Base-by-base conservation (phyloP, 306 rosid genomes). In the Sicyos edulis region DNA sequence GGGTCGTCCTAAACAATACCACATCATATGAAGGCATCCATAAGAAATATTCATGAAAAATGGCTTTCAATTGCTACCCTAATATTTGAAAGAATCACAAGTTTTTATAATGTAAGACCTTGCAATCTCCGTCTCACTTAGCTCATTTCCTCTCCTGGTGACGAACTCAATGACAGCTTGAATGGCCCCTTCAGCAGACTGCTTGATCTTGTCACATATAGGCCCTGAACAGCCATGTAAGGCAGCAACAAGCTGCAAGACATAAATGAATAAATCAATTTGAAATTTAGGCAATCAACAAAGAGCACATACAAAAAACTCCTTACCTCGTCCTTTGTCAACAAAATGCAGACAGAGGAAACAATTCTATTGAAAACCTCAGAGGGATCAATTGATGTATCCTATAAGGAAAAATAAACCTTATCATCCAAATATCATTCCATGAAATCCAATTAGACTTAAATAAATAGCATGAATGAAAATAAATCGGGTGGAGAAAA, bases 111-210 rank as follows among this genome's bases (percentile, higher is more conserved):
- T 13, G 61, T 74, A 34, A 83, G 76, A 92, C 98, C 98, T 93
- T 75, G 98, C 85, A 74, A 90, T 86, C 71, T 93, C 98, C 64
- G 72, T 83, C 65, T 90, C 97, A 29, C 81, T 82, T 74, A 93
- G 88, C 78, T 88, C 98, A 74, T 71, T 77, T 76, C 92, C 96
- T 77, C 98, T 88, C 75, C 71, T 88, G 8, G 86, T 83, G 72
- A 90, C 96, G 68, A 93, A 86, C 83, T 93, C 96, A 64, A 88
- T 81, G 75, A 93, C 87, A 74, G 96, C 96, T 80, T 90, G 96
- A 84, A 93, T 88, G 72, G 91, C 88, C 80, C 98, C 98, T 86
- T 93, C 98, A 32, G 97, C 96, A 44, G 98, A 90, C 81, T 90
- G 98, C 86, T 87, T 93, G 84, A 83, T 78, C 82, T 90, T 90